Base-by-base conservation (phyloP, 1,284 basidiomycete genomes). In the Leccinum fallax region DNA sequence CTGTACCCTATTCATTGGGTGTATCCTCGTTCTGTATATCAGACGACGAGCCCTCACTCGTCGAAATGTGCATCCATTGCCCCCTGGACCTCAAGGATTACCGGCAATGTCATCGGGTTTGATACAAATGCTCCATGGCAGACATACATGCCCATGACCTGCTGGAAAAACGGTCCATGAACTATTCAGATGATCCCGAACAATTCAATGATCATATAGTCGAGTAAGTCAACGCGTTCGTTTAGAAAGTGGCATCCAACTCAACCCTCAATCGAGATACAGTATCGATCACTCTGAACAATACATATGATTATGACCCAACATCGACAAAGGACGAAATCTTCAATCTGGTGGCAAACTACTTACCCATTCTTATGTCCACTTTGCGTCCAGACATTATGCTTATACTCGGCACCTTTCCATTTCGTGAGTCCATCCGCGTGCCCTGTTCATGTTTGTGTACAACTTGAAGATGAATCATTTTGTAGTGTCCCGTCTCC, bases 141-240 rank as follows among this genome's bases (percentile, higher is more conserved):
- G 21, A 66, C 66, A 9, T 66, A 65, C 9, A 11, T 6, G 69
- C 69, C 3, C 67, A 48, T 34, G 68, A 70, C 7, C 24, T 68
- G 0, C 60, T 68, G 13, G 67, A 65, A 1, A 55, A 52, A 2
- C 58, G 34, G 0, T 67, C 69, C 2, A 24, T 5, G 2, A 71
- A 55, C 11, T 55, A 69, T 40, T 71, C 67, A 2, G 69, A 61
- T n/a, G 65, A 67, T 36, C 65, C 61, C 26, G 53, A 58, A 32
- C 49, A 48, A 24, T 28, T 70, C 15, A 11, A 26, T 19, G 48
- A 65, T 36, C 61, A 69, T 28, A 24, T 59, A 2, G 52, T 62
- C 10, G 54, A 60, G 67, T 65, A 24, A 28, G 15, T 38, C 21
- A 11, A n/a, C 9, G 6, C 24, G 5, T 28, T 16, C 0, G 19